Evolutionary conservation across 176 grass and related monocot species (phyloP).

Genomic region (Aegilops sharonensis): DNA sequence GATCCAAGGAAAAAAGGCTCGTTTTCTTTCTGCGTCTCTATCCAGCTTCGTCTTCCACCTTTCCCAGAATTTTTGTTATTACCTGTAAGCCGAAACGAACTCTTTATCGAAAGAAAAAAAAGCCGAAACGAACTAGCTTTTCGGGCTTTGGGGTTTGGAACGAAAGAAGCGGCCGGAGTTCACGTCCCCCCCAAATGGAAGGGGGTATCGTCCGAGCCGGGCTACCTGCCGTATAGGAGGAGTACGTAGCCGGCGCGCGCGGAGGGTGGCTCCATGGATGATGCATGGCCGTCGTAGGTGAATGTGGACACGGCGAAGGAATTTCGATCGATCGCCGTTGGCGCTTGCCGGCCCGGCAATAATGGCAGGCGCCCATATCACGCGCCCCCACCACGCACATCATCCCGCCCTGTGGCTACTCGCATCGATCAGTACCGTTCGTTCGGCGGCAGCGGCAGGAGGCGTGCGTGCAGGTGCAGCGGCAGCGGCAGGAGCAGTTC

Average conservation of each 20-base stretch:
- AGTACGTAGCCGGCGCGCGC: not conserved
- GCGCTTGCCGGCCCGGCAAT: conserved; percentile 6
- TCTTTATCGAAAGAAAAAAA: no score
- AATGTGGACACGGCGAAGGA: conserved; percentile 38
- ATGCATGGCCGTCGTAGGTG: conserved; percentile 3
- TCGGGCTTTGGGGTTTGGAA: not conserved
- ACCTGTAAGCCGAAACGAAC: not conserved
- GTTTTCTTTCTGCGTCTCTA: conserved; percentile 3
- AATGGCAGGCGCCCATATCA: conserved; percentile 31
- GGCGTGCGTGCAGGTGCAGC: not conserved
- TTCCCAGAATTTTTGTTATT: not conserved
- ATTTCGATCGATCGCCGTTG: conserved; percentile 19
- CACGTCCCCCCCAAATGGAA: not conserved
- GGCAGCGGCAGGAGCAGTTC: not conserved
- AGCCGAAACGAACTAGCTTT: not conserved
- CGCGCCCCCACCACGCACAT: conserved; percentile 22
- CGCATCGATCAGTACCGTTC: not conserved
- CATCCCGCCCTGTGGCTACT: not conserved
- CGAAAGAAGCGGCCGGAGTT: not conserved
- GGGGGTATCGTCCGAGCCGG: not conserved
- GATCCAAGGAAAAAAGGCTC: not conserved
- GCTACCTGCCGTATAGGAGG: not conserved
- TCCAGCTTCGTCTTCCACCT: not conserved
- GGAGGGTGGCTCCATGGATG: not conserved
- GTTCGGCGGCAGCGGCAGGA: conserved; percentile 8